Evolutionary conservation across 2,329 filamentous ascomycete species (phyloP), one percentile per base, ranked within the genome.

Genomic region (Aspergillus felis): DNA sequence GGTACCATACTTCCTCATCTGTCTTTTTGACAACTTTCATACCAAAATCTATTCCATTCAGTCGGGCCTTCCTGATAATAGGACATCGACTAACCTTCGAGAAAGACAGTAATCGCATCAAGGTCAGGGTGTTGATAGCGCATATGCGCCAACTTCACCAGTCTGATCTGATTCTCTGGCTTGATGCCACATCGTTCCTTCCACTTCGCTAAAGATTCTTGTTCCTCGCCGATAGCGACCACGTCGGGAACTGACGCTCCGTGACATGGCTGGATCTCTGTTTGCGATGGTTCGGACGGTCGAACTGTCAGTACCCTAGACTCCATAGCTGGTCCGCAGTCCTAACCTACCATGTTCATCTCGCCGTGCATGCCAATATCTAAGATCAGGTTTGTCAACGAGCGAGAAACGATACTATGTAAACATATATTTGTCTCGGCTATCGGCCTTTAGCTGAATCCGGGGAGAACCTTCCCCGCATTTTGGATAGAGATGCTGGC

Each of bases 111-210:
- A 48, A 82, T 81, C 56, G 75, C 68, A 24, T 74, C 70, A 3
- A 83, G 68, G 56, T 83, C 76, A 0, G 80, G 78, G 60, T 83
- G 81, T 56, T 82, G 80, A 61, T 84, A 84, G 1, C 81, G 76
- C 80, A 83, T 82, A 61, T 83, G 81, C 3, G 74, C 73, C 3
- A 83, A 59, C 57, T 79, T 79, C 12, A 76, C 76, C 22, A 84
- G 66, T 54, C 76, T 76, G 61, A 83, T 75, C 61, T 82, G 81
- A 25, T 73, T 68, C 51, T 71, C 59, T n/a, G 66, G 64, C 55
- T 82, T 73, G 64, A 82, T 81, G 7, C 57, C 58, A 42, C 54
- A 60, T 55, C 59, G 53, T 24, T 66, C 27, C 50, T 59, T 62
- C 67, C 68, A 70, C 44, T 52, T 48, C 1, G 29, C 32, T 2